Percentiles rank a stretch among this genome's conserved stretches.
These are phyloP conservation scores for Tillandsia fasciculata DNA, from an alignment of 176 grass and related monocot genomes.

Conservation along the genomic window DNA sequence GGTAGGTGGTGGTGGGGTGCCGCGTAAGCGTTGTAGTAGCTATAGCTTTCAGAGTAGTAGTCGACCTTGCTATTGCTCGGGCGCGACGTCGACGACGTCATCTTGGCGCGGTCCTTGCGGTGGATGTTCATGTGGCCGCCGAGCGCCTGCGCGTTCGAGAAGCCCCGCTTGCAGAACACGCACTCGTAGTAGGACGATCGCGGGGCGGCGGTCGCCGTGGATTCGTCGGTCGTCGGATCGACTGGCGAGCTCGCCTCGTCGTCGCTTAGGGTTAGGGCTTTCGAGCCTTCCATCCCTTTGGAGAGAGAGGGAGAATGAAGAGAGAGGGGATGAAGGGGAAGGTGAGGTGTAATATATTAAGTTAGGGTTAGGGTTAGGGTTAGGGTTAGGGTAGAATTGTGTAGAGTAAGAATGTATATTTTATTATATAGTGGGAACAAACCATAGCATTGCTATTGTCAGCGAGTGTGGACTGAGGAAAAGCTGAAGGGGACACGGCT, in stretches of 20 bases:
- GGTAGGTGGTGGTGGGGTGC: too few relatives aligned
- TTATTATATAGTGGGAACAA: too few relatives aligned
- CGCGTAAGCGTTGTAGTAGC: neutral
- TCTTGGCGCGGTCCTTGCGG: constrained; percentile 34
- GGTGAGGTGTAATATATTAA: too few relatives aligned
- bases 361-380: too few relatives aligned
- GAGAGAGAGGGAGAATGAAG: neutral
- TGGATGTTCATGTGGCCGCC: constrained; percentile 78
- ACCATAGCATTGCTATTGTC: too few relatives aligned
- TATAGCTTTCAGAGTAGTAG: neutral
- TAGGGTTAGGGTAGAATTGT: too few relatives aligned
- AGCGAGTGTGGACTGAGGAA: too few relatives aligned
- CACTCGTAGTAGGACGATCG: constrained; percentile 47
- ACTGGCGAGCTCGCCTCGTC: constrained; percentile 19
- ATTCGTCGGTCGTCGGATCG: neutral
- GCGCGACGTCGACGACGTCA: neutral
- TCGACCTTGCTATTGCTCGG: constrained; percentile 11
- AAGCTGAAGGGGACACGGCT: too few relatives aligned
- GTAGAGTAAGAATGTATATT: too few relatives aligned
- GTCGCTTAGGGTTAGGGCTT: constrained; percentile 6
- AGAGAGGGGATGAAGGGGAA: neutral
- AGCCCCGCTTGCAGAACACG: constrained; percentile 59
- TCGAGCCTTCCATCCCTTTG: constrained; percentile 1
- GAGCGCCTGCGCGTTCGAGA: constrained; percentile 59
- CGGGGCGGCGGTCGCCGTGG: neutral